phyloP scores from a whole-genome alignment of 495 filamentous ascomycete species.

The Penicillium cinerascens region DNA sequence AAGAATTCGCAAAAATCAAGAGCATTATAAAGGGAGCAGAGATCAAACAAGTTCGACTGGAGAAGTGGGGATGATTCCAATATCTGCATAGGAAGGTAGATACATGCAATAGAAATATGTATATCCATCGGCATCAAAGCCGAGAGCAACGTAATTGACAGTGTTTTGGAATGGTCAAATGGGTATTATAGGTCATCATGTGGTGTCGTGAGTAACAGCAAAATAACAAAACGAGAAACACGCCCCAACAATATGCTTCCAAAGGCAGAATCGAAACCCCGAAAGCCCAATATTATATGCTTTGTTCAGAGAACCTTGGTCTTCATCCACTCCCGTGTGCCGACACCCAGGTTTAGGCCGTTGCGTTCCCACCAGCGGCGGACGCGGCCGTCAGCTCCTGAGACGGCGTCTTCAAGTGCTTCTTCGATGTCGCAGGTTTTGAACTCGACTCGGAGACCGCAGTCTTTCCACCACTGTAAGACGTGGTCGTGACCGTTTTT shows the following conservation, averaged over 20 bases:
- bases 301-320: conserved; percentile 55
- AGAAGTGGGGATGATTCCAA: conserved; percentile 17
- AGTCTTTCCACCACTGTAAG: conserved; percentile 86
- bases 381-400: conserved; percentile 60
- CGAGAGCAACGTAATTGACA: conserved; percentile 11
- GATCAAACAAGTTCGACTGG: conserved; percentile 36
- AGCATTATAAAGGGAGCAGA: conserved; percentile 33
- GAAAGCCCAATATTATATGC: conserved; percentile 4
- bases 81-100: conserved; percentile 1
- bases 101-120: conserved; percentile 6
- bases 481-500: conserved; percentile 81
- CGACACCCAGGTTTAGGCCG: conserved; percentile 79
- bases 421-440: conserved; percentile 95
- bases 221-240: conserved; percentile 1
- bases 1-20: conserved; percentile 33
- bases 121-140: not conserved
- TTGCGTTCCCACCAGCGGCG: conserved; percentile 87
- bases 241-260: not conserved
- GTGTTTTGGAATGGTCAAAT: conserved; percentile 18
- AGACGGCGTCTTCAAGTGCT: conserved; percentile 78
- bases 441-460: conserved; percentile 77
- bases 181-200: conserved; percentile 27
- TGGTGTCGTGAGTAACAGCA: conserved; percentile 16
- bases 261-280: conserved; percentile 3
- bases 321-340: conserved; percentile 93